Percentiles rank a stretch among this genome's conserved stretches.
Conservation (phyloP, 768 basidiomycete species). For the Russula dissimulans region DNA sequence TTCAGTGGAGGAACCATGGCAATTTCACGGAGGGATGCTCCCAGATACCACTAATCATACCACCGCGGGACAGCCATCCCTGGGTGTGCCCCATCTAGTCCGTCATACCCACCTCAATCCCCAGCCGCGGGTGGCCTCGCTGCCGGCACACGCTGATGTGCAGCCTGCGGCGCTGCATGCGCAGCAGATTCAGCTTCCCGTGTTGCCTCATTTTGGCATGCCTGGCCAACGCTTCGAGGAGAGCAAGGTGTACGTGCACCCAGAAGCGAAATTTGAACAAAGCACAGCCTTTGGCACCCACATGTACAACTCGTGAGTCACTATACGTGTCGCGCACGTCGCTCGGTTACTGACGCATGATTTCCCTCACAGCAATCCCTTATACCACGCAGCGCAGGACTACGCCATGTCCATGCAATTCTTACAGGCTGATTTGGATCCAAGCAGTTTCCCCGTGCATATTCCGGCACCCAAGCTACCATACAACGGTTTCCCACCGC, state of each 20-base stretch:
- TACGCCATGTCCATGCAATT: slow-evolving; percentile 12
- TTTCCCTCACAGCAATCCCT: neutral
- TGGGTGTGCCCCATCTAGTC: slow-evolving; percentile 11
- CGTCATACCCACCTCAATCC: neutral
- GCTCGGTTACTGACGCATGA: neutral
- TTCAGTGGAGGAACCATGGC: slow-evolving; percentile 18
- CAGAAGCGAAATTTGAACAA: slow-evolving; percentile 12
- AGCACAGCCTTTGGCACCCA: slow-evolving; percentile 1
- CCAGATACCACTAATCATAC: slow-evolving; percentile 2
- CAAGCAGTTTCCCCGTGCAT: slow-evolving; percentile 4
- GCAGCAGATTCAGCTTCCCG: slow-evolving; percentile 10
- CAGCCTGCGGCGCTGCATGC: neutral
- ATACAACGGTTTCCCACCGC: neutral
- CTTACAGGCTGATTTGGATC: slow-evolving; percentile 7
- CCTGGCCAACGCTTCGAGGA: slow-evolving; percentile 5
- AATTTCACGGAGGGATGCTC: slow-evolving; percentile 7
- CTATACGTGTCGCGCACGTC: neutral
- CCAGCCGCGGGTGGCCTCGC: neutral
- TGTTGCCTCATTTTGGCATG: slow-evolving; percentile 9
- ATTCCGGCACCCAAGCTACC: slow-evolving; percentile 7
- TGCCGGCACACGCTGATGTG: neutral
- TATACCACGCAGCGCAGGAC: slow-evolving; percentile 15
- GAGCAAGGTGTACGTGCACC: slow-evolving; percentile 13
- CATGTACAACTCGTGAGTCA: slow-evolving; percentile 14
- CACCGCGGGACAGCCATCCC: slow-evolving; percentile 1